These are phyloP conservation scores for Tremella mesenterica DNA, from an alignment of 768 basidiomycete species.

Conservation along the genomic window DNA sequence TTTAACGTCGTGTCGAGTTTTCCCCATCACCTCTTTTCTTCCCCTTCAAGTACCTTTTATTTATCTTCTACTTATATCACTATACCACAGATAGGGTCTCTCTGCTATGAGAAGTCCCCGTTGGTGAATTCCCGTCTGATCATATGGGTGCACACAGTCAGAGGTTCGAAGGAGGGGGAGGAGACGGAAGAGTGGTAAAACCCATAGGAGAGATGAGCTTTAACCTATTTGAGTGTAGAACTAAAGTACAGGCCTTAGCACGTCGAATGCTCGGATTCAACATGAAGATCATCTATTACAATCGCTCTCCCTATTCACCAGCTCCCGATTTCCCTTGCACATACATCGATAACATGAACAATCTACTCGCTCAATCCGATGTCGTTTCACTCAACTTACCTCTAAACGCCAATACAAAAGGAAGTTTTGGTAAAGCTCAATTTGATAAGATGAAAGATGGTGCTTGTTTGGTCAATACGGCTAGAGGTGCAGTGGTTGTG, in stretches of 20 bases:
- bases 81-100: no score
- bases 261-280: conserved; percentile 58
- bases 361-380: conserved; percentile 63
- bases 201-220: no score
- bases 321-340: conserved; percentile 62
- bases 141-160: no score
- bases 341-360: conserved; percentile 58
- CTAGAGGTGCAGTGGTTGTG: conserved; percentile 82
- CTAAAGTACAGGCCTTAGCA: conserved; percentile 51
- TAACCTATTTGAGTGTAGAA: no score
- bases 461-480: conserved; percentile 73
- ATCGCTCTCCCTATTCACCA: conserved; percentile 48
- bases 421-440: conserved; percentile 63
- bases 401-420: conserved; percentile 61
- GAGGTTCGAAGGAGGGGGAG: no score
- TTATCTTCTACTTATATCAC: no score
- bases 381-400: conserved; percentile 82
- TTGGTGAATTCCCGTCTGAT: no score
- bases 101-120: conserved; percentile 39
- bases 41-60: no score
- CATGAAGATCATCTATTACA: conserved; percentile 75
- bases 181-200: no score
- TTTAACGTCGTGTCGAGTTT: no score
- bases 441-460: conserved; percentile 70
- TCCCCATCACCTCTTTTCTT: no score